Evolutionary conservation across 345 rosid genomes (phyloP).

Genomic region (Eucalyptus cloeziana): DNA sequence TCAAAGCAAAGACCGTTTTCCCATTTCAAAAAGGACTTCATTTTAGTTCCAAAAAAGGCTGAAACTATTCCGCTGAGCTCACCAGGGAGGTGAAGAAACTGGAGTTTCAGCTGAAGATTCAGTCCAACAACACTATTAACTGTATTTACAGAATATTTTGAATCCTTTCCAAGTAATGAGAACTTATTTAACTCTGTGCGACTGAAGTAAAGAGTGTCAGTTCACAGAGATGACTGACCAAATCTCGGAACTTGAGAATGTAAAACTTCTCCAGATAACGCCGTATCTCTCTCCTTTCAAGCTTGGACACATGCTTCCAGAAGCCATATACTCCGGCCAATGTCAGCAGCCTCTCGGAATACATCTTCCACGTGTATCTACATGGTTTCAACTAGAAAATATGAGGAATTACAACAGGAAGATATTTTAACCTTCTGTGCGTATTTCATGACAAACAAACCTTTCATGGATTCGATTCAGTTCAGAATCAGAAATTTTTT

Average conservation of each 20-base stretch:
- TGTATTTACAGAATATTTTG: no score
- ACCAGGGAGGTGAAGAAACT: no score
- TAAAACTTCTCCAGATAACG: conserved; percentile 54
- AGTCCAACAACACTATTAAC: no score
- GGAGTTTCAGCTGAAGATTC: no score
- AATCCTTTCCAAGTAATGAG: no score
- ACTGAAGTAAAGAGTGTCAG: no score
- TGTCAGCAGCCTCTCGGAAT: conserved; percentile 42
- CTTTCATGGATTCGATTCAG: conserved; percentile 38
- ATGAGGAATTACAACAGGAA: no score
- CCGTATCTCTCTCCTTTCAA: conserved; percentile 38
- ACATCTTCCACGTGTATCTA: conserved; percentile 53
- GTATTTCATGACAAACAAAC: neutral
- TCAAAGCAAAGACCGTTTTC: neutral
- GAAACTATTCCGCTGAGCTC: no score
- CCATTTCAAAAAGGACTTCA: no score
- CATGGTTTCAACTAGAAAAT: neutral
- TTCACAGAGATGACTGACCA: conserved; percentile 16
- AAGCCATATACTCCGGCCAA: conserved; percentile 45
- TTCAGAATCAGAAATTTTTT: conserved; percentile 28
- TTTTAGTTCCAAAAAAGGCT: no score
- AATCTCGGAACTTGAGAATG: conserved; percentile 35
- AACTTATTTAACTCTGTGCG: no score
- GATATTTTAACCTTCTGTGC: no score
- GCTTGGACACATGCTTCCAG: conserved; percentile 56